Conservation (phyloP, 768 basidiomycete species). For the Lyophyllum shimeji region DNA sequence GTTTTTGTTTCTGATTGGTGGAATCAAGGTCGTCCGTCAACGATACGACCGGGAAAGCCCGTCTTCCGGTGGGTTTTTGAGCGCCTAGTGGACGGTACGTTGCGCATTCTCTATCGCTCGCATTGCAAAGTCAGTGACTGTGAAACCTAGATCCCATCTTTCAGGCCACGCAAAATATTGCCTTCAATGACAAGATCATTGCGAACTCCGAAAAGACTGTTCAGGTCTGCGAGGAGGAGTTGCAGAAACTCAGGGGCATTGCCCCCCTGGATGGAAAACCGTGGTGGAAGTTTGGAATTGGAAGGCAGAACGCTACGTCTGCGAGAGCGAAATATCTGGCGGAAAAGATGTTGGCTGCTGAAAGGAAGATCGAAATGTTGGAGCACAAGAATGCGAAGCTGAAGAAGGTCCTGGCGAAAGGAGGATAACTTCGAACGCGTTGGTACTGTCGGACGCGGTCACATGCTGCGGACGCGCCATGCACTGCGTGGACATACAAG, state of each 20-base stretch:
- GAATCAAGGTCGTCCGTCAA: constrained; percentile 71
- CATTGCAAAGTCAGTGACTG: constrained; percentile 6
- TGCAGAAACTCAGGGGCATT: constrained; percentile 66
- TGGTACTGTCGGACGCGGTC: no score
- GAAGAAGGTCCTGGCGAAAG: constrained; percentile 55
- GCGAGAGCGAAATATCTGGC: constrained; percentile 67
- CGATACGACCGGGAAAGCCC: constrained; percentile 88
- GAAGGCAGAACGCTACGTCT: constrained; percentile 49
- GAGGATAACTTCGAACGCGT: constrained; percentile 19
- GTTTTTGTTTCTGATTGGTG: not conserved
- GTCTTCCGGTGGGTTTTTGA: constrained; percentile 86
- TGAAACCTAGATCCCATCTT: constrained; percentile 64
- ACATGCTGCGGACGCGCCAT: constrained; percentile 1
- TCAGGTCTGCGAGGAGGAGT: constrained; percentile 73
- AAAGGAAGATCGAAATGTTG: constrained; percentile 64
- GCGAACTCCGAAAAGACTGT: constrained; percentile 61
- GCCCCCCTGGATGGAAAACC: constrained; percentile 44
- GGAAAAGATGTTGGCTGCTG: constrained; percentile 71
- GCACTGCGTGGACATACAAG: no score
- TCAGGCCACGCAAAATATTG: constrained; percentile 78
- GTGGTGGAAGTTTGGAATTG: constrained; percentile 35
- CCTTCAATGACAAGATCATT: constrained; percentile 71
- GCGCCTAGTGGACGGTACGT: constrained; percentile 70
- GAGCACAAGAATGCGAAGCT: constrained; percentile 71
- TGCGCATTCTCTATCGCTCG: not conserved